Conservation (phyloP, 2,329 filamentous ascomycete genomes). For the Fusarium pilosicola region DNA sequence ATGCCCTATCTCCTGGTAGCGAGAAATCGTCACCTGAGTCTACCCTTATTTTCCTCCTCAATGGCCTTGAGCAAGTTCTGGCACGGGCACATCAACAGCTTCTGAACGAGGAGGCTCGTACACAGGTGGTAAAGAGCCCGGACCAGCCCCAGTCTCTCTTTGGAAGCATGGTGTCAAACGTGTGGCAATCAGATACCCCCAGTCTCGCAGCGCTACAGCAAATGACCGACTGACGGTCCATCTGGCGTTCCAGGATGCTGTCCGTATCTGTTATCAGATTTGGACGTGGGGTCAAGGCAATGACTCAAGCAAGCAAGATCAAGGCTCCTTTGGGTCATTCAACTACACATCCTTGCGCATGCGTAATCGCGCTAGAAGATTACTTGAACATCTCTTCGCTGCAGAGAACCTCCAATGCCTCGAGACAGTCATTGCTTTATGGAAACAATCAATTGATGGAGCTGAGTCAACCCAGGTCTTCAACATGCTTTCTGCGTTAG, state of each 20-base stretch:
- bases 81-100: conserved; percentile 87
- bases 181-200: conserved; percentile 82
- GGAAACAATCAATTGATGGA: conserved; percentile 67
- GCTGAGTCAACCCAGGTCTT: conserved; percentile 73
- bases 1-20: conserved; percentile 24
- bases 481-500: conserved; percentile 87
- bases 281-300: conserved; percentile 89
- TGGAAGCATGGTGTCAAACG: conserved; percentile 91
- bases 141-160: conserved; percentile 90
- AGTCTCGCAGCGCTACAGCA: conserved; percentile 84
- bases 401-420: conserved; percentile 93
- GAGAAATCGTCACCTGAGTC: conserved; percentile 66
- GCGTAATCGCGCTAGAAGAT: conserved; percentile 85
- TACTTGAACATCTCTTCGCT: conserved; percentile 91
- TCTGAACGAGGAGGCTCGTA: conserved; percentile 77
- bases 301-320: conserved; percentile 69
- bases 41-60: conserved; percentile 85
- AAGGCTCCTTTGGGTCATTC: conserved; percentile 80
- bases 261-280: conserved; percentile 89
- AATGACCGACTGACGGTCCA: conserved; percentile 94
- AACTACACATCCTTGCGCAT: conserved; percentile 90
- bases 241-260: conserved; percentile 95
- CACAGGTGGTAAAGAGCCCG: conserved; percentile 76
- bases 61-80: conserved; percentile 90
- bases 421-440: conserved; percentile 88